Conservation (phyloP, 345 rosid species). For the Zanthoxylum bungeanum region DNA sequence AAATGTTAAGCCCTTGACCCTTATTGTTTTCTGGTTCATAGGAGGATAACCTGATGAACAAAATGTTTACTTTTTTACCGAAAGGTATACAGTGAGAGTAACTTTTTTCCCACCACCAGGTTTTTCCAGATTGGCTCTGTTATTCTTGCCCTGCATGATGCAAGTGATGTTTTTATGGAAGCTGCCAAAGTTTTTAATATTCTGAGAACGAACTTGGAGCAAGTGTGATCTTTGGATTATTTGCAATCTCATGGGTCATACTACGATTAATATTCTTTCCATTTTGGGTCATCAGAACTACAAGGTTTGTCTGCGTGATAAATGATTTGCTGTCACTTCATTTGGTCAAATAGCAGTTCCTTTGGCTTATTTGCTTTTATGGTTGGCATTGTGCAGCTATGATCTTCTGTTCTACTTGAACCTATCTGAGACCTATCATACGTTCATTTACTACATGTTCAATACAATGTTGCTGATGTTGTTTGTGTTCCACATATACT, state of each 20-base stretch:
- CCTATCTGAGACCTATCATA: slow-evolving; percentile 38
- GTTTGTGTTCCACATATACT: slow-evolving; percentile 89
- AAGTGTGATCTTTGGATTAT: slow-evolving; percentile 84
- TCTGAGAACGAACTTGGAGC: slow-evolving; percentile 87
- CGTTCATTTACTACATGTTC: slow-evolving; percentile 59
- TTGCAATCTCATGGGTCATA: slow-evolving; percentile 88
- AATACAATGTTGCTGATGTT: slow-evolving; percentile 85
- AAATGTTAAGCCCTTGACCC: not conserved
- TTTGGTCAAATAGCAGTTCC: not conserved
- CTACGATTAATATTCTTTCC: slow-evolving; percentile 89
- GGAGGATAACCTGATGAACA: slow-evolving; percentile 1
- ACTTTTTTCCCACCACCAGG: slow-evolving; percentile 35
- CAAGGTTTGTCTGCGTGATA: slow-evolving; percentile 53
- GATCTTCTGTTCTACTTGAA: slow-evolving; percentile 46
- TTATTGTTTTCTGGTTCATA: not conserved
- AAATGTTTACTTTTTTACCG: not conserved
- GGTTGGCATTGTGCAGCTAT: slow-evolving; percentile 40
- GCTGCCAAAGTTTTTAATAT: slow-evolving; percentile 91
- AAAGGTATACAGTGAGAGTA: not conserved
- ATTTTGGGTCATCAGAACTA: slow-evolving; percentile 71
- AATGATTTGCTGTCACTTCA: slow-evolving; percentile 10
- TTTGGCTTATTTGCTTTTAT: slow-evolving; percentile 18
- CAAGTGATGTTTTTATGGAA: slow-evolving; percentile 86
- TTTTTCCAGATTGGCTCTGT: slow-evolving; percentile 83
- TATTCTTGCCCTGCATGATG: slow-evolving; percentile 88